These are phyloP conservation scores for Talaromyces sp. DNA, from an alignment of 2,329 filamentous ascomycete species.

Conservation along the genomic window DNA sequence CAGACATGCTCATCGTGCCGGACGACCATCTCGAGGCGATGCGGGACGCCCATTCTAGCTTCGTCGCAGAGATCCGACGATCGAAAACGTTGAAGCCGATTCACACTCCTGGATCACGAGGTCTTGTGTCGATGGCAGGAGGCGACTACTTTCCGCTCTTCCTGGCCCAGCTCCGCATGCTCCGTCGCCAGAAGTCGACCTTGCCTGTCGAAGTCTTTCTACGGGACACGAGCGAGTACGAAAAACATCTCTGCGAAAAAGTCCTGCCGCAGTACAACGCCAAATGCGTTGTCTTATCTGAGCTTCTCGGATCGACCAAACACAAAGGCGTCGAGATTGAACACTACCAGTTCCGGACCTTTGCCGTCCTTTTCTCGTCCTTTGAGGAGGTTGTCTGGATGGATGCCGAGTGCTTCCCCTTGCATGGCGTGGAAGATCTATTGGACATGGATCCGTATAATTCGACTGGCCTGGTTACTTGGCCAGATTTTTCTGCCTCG, in stretches of 20 bases:
- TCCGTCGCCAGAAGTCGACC: slow-evolving; percentile 45
- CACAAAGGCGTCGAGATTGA: slow-evolving; percentile 27
- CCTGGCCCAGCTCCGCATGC: slow-evolving; percentile 46
- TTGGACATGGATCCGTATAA: slow-evolving; percentile 49
- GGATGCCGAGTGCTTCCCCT: slow-evolving; percentile 52
- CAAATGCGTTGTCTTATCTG: slow-evolving; percentile 37
- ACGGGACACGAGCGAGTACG: slow-evolving; percentile 34
- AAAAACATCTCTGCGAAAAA: slow-evolving; percentile 33
- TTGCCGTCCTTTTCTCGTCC: slow-evolving; percentile 53
- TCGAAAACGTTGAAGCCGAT: slow-evolving; percentile 25
- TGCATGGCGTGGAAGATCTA: slow-evolving; percentile 39
- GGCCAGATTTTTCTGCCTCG: slow-evolving; percentile 51
- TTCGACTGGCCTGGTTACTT: slow-evolving; percentile 49
- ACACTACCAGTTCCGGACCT: slow-evolving; percentile 52
- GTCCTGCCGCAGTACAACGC: slow-evolving; percentile 38
- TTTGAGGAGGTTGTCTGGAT: slow-evolving; percentile 56
- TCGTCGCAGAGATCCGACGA: slow-evolving; percentile 29
- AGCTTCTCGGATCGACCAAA: slow-evolving; percentile 28
- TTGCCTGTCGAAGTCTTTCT: slow-evolving; percentile 45
- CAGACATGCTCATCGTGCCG: slow-evolving; percentile 30
- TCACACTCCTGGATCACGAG: slow-evolving; percentile 36
- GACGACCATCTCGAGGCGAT: slow-evolving; percentile 29
- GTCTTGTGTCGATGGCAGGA: slow-evolving; percentile 48
- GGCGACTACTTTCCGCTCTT: slow-evolving; percentile 45
- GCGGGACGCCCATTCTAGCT: slow-evolving; percentile 35